phyloP scores from a whole-genome alignment of 148 eudicot genomes.

The Camellia lanceoleosa region DNA sequence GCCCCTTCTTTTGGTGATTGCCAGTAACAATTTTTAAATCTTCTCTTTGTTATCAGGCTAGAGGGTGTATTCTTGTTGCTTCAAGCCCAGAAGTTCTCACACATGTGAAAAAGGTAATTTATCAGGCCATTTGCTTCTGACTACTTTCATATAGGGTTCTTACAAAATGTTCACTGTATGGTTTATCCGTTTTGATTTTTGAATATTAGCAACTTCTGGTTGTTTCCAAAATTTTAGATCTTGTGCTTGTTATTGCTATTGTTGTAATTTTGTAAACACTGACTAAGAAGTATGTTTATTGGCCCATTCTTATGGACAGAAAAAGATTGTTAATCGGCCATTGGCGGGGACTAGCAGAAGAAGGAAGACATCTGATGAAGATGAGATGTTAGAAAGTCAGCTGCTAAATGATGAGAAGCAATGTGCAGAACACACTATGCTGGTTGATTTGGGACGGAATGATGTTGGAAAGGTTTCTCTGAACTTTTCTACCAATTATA shows the following conservation, averaged over 20 bases:
- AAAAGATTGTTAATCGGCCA: slow-evolving; percentile 47
- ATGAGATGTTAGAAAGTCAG: slow-evolving; percentile 31
- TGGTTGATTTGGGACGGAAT: slow-evolving; percentile 53
- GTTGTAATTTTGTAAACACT: neutral
- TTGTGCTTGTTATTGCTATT: neutral
- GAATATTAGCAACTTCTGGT: neutral
- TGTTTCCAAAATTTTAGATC: neutral
- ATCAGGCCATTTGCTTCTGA: neutral
- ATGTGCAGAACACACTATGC: slow-evolving; percentile 57
- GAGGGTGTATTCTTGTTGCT: slow-evolving; percentile 52
- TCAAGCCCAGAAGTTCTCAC: slow-evolving; percentile 61
- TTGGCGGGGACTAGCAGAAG: slow-evolving; percentile 54
- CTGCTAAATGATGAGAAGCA: slow-evolving; percentile 48
- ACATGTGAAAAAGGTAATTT: slow-evolving; percentile 38
- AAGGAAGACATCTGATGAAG: slow-evolving; percentile 44
- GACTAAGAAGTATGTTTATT: neutral
- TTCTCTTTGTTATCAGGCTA: slow-evolving; percentile 33
- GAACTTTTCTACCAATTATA: neutral
- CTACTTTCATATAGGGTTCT: neutral
- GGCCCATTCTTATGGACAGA: slow-evolving; percentile 23
- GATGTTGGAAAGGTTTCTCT: slow-evolving; percentile 53
- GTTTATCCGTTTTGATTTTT: neutral
- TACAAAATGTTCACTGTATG: neutral
- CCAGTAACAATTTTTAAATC: neutral
- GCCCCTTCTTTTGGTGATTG: neutral